These are phyloP conservation scores for Trypanosoma grayi DNA, from an alignment of 208 protist species.

Conservation along the genomic window DNA sequence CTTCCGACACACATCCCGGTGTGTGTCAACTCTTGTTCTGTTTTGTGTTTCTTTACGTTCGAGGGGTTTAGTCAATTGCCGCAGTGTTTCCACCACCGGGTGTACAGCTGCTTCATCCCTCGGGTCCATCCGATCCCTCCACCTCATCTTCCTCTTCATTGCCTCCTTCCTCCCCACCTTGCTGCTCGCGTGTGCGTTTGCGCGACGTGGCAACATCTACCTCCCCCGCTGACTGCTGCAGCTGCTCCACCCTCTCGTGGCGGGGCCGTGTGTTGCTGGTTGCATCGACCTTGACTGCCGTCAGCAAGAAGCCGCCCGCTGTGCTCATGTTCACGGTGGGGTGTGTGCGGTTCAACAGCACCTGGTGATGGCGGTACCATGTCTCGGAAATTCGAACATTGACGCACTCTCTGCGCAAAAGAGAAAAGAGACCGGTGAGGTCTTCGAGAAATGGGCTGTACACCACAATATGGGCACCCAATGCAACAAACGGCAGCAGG, in stretches of 20 bases:
- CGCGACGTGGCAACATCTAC: not conserved
- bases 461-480: conserved; percentile 78
- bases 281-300: conserved; percentile 73
- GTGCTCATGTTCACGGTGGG: conserved; percentile 93
- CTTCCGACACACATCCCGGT: too few species aligned
- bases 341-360: conserved; percentile 92
- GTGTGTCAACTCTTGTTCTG: not conserved
- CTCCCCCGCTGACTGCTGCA: not conserved
- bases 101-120: too few species aligned
- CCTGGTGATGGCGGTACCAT: conserved; percentile 93
- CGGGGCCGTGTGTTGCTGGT: conserved; percentile 26
- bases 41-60: not conserved
- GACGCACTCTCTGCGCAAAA: conserved; percentile 64
- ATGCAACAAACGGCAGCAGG: conserved; percentile 75
- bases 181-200: not conserved
- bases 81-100: too few species aligned
- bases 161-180: not conserved
- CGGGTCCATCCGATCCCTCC: too few species aligned
- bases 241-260: not conserved
- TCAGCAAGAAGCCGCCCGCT: conserved; percentile 89
- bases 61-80: too few species aligned
- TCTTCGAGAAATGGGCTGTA: conserved; percentile 88
- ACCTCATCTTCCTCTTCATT: too few species aligned
- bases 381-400: conserved; percentile 91
- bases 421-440: conserved; percentile 54